Base-by-base conservation (phyloP, 2,329 filamentous ascomycete genomes). In the Ciborinia camelliae region DNA sequence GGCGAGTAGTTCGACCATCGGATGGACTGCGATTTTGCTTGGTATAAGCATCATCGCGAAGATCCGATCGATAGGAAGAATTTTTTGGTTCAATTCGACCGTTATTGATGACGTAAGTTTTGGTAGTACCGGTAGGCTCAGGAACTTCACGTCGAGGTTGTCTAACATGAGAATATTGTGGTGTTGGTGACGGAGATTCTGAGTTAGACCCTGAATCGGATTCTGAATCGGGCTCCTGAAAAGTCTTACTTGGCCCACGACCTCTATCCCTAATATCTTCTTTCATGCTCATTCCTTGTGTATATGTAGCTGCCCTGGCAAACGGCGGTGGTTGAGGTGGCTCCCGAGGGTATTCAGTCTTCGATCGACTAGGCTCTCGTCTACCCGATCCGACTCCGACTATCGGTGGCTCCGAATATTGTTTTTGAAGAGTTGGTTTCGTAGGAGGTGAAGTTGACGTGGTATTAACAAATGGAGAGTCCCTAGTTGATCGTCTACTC, bases 351-450 rank as follows among this genome's bases (percentile, higher is more conserved):
- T 72, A 73, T n/a, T 72, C 67, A 1, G 73, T 74, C 62, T 73
- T 72, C 10, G 74, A 72, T 57, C 74, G 73, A 66, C 64, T 69
- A 30, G 71, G 71, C 57, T 71, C 68, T 48, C 71, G 67, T 54
- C 73, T 65, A 18, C 62, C 45, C 7, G 68, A 64, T 5, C 30
- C 51, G 48, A 68, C n/a, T 2, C 35, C 53, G 53, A 69, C 26
- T 28, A 66, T 66, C 0, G 71, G 71, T 23, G 74, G 74, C 4
- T 72, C 73, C 15, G 74, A 75, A 20, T 61, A 55, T 47, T 75
- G 69, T 6, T 68, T 69, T 39, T 72, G 70, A 14, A 76, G 67
- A 14, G 68, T 51, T 15, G 73, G 74, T 50, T 70, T 71, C 2
- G 64, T 41, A 2, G 63, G 48, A n/a, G 67, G 55, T 52, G 70